Evolutionary conservation across 2,329 filamentous ascomycete genomes (phyloP), one percentile per base, ranked within the genome.

Genomic region (Raffaelea arxii): DNA sequence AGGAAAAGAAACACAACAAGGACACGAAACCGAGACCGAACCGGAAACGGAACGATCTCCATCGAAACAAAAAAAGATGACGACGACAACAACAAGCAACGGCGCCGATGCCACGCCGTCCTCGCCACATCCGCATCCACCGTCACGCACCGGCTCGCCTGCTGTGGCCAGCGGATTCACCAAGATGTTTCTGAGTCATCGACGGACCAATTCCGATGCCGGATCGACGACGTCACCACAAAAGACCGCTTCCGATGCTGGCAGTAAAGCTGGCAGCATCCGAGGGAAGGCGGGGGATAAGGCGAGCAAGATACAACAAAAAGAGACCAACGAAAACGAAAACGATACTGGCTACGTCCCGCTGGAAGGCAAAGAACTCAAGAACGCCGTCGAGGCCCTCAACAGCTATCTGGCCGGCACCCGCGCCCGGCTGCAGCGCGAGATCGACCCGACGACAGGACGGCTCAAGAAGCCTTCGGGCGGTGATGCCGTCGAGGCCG

Each of bases 341-440:
- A 32, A 37, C 22, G 38, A 35, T 32, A 37, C 44, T 22, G 48
- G 47, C 32, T 50, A 52, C 23, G 25, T 50, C 2, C 32, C 70
- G 0, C 66, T 84, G 30, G 80, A 89, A 59, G 89, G 88, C 14
- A 91, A 91, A 57, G 88, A 96, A 54, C 74, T 98, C 30, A 84
- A 79, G 54, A 75, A 80, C 42, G 89, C 92, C 0, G 86, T 92
- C 16, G 76, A 84, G 38, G 89, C 91, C 52, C 72, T 98, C 2
- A 87, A 86, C 56, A 84, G 83, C 22, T 98, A 94, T 59, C 75
- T 98, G 7, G 91, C 89, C 1, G 87, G 94, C 52, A 88, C 90
- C 18, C 80, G 92, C 49, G 75, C 77, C 19, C 72, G 78, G 21
- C 66, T 83, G 41, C 78, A 82, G 58, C 68, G 76, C 10, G 71